Percentiles rank a stretch among this genome's conserved stretches.
Evolutionary conservation across 2,329 filamentous ascomycete genomes (phyloP).

Genomic region (Amphichorda felina): DNA sequence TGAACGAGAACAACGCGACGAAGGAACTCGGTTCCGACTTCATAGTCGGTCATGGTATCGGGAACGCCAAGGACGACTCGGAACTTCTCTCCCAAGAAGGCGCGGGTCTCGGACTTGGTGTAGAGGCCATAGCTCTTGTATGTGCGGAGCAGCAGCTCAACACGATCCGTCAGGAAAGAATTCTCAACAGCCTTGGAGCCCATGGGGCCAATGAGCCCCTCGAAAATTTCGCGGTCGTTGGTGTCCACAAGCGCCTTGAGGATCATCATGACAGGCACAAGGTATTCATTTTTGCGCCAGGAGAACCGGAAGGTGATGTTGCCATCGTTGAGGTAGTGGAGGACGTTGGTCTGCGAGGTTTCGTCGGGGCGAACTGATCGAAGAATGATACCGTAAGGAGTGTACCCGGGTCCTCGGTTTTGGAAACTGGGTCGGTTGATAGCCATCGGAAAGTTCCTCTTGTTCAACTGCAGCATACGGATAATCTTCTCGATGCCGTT

Average conservation of each 20-base stretch:
- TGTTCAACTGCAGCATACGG: slow-evolving; percentile 79
- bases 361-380: slow-evolving; percentile 93
- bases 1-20: slow-evolving; percentile 85
- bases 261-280: slow-evolving; percentile 95
- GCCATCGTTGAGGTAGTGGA: slow-evolving; percentile 91
- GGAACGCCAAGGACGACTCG: slow-evolving; percentile 75
- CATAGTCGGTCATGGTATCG: slow-evolving; percentile 74
- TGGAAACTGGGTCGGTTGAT: slow-evolving; percentile 85
- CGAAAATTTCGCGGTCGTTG: slow-evolving; percentile 92
- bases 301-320: slow-evolving; percentile 97
- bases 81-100: slow-evolving; percentile 87
- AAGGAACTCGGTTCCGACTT: slow-evolving; percentile 84
- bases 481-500: slow-evolving; percentile 98
- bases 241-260: slow-evolving; percentile 91
- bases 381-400: slow-evolving; percentile 80
- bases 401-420: slow-evolving; percentile 79
- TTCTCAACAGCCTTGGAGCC: slow-evolving; percentile 70
- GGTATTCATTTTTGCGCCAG: slow-evolving; percentile 93
- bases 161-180: slow-evolving; percentile 89
- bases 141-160: slow-evolving; percentile 81
- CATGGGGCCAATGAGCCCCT: slow-evolving; percentile 72
- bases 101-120: slow-evolving; percentile 67
- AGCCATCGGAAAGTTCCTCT: slow-evolving; percentile 90
- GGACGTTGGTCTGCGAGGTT: slow-evolving; percentile 91
- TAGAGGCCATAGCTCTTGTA: slow-evolving; percentile 88